Evolutionary conservation across 106 monocot species (phyloP).

Genomic region (Acorus calamus): DNA sequence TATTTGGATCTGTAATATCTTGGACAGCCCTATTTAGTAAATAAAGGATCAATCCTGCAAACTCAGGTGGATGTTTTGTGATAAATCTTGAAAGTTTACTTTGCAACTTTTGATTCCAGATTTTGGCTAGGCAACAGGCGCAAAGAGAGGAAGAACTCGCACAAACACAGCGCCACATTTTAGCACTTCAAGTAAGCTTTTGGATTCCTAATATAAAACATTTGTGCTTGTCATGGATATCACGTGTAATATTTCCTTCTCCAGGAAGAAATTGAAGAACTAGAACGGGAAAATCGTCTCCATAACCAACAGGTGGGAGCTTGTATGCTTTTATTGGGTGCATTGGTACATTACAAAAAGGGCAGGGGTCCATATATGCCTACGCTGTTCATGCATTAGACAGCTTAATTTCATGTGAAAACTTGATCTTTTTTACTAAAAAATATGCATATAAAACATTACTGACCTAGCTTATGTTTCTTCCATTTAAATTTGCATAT

Average conservation of each 20-base stretch:
- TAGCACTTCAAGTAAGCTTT: constrained; percentile 74
- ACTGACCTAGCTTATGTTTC: too few species aligned
- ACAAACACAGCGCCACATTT: constrained; percentile 87
- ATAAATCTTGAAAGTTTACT: too few species aligned
- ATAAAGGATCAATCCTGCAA: too few species aligned
- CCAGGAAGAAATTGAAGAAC: constrained; percentile 97
- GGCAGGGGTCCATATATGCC: too few species aligned
- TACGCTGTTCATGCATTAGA: background rate
- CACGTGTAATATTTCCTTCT: constrained; percentile 2
- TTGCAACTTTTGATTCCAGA: constrained; percentile 23
- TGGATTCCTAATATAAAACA: background rate
- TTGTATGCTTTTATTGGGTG: background rate
- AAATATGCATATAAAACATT: too few species aligned
- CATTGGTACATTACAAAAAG: background rate
- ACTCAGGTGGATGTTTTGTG: too few species aligned
- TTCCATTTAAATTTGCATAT: too few species aligned
- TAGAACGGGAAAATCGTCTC: constrained; percentile 91
- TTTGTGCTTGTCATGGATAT: background rate
- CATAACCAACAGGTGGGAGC: constrained; percentile 66
- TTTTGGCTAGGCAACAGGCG: constrained; percentile 93
- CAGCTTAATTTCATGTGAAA: background rate
- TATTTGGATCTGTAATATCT: too few species aligned
- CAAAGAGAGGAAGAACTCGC: constrained; percentile 98
- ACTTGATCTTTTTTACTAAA: too few species aligned
- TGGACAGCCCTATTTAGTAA: too few species aligned